Evolutionary conservation across 257 asterid genomes (phyloP).

Genomic region (Asclepias syriaca): DNA sequence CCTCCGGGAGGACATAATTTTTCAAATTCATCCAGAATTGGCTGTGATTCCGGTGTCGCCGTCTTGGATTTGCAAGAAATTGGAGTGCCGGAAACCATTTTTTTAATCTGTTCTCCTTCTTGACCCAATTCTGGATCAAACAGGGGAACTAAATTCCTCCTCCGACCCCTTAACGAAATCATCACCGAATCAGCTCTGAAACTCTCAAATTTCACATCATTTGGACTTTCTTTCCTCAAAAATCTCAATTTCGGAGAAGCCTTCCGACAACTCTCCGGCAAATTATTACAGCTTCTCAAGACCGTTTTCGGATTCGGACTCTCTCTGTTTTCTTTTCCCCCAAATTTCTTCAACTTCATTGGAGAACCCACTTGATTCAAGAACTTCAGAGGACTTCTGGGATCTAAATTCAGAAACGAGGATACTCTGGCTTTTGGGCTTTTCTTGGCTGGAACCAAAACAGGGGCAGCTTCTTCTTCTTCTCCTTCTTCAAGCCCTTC

Average conservation of each 20-base stretch:
- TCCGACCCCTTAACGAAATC: slow-evolving; percentile 34
- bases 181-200: slow-evolving; percentile 38
- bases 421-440: slow-evolving; percentile 50
- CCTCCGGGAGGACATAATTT: slow-evolving; percentile 66
- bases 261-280: slow-evolving; percentile 34
- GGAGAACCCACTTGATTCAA: slow-evolving; percentile 72
- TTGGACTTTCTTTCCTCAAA: slow-evolving; percentile 49
- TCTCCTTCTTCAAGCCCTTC: slow-evolving; percentile 70
- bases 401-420: slow-evolving; percentile 36
- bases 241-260: slow-evolving; percentile 58
- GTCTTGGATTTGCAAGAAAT: slow-evolving; percentile 13
- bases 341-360: slow-evolving; percentile 43
- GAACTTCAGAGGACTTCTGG: slow-evolving; percentile 65
- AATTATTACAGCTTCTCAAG: slow-evolving; percentile 14
- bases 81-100: slow-evolving; percentile 25
- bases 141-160: slow-evolving; percentile 52
- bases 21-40: slow-evolving; percentile 36
- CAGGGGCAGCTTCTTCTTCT: slow-evolving; percentile 8
- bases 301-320: slow-evolving; percentile 35
- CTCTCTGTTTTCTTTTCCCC: slow-evolving; percentile 66
- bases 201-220: slow-evolving; percentile 33
- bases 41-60: slow-evolving; percentile 19
- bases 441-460: slow-evolving; percentile 29
- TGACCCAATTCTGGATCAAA: slow-evolving; percentile 50
- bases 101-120: slow-evolving; percentile 59